Conservation (phyloP, 805 yeast genomes). For the Metschnikowia drakensbergensis region DNA sequence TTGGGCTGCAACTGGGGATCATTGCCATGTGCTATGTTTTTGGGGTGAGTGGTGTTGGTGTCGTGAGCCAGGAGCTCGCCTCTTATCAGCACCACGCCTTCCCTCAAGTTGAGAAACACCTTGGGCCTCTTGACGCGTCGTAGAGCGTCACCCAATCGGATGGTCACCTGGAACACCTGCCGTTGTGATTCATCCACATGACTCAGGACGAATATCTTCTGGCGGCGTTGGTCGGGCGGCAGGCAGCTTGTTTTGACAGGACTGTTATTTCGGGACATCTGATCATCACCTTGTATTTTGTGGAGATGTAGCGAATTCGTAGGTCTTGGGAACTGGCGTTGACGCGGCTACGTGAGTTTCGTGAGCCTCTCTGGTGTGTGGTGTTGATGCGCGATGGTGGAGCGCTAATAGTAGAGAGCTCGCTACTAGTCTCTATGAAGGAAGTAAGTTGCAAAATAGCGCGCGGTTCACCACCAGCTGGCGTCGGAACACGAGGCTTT, state of each 20-base stretch:
- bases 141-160: conserved; percentile 2
- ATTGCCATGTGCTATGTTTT: not conserved
- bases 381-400: not conserved
- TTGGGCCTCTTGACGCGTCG: conserved; percentile 4
- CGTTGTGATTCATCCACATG: not conserved
- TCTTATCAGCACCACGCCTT: conserved; percentile 1
- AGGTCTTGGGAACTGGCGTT: too few species aligned
- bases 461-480: not conserved
- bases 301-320: too few species aligned
- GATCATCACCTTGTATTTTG: not conserved
- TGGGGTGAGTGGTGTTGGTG: not conserved
- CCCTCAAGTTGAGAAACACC: not conserved
- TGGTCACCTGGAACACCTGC: not conserved
- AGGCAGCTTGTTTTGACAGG: not conserved
- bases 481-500: too few species aligned
- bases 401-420: not conserved
- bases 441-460: not conserved
- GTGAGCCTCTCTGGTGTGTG: not conserved
- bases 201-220: not conserved
- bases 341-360: not conserved
- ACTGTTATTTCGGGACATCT: not conserved
- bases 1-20: not conserved
- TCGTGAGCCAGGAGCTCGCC: not conserved
- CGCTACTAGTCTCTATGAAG: not conserved
- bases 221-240: not conserved